Base-by-base conservation (phyloP, 257 asterid genomes). In the Euphrasia confusa region DNA sequence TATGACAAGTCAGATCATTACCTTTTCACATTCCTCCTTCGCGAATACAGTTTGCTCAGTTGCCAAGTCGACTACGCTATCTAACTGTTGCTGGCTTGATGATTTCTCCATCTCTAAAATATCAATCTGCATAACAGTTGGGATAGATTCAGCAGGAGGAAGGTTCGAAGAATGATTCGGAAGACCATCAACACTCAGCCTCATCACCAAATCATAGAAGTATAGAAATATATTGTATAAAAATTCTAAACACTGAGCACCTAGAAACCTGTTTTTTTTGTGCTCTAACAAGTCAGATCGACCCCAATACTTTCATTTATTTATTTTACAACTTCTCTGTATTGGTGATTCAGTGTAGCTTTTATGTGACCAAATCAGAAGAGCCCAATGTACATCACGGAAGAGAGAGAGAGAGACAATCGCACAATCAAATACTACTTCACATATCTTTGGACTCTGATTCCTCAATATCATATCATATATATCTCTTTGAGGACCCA, bases 71-170 rank as follows among this genome's bases (percentile, higher is more conserved):
- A 72, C 75, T 49, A 74, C 73, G 61, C 78, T 54, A 71, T 88
- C 87, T 58, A 88, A 68, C 60, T 84, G 88, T 69, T 80, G 77
- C 78, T 78, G 94, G 84, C 84, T 82, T 68, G 95, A 82, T 70
- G 88, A 86, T 67, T 81, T 88, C 83, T 88, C 94, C 90, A 79
- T 78, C 89, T 90, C 96, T 57, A 88, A 70, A 65, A 64, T 63
- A 59, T 78, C 72, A 74, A 85, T 86, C 98, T 84, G 86, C 69
- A 72, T 32, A 60, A 54, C 55, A 76, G 27, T 57, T 67, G 58
- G 14, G 32, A 56, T 21, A 60, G 35, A 65, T 33, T 66, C 63
- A 15, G 65, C 54, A 49, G n/a, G 21, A 49, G 47, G 68, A 66
- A 58, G 53, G 50, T 28, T 37, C 45, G 26, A 66, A 68, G 49